Percentiles rank a stretch among this genome's conserved stretches.
Evolutionary conservation across 2,329 filamentous ascomycete species (phyloP).

Genomic region (Aureobasidium sp.): DNA sequence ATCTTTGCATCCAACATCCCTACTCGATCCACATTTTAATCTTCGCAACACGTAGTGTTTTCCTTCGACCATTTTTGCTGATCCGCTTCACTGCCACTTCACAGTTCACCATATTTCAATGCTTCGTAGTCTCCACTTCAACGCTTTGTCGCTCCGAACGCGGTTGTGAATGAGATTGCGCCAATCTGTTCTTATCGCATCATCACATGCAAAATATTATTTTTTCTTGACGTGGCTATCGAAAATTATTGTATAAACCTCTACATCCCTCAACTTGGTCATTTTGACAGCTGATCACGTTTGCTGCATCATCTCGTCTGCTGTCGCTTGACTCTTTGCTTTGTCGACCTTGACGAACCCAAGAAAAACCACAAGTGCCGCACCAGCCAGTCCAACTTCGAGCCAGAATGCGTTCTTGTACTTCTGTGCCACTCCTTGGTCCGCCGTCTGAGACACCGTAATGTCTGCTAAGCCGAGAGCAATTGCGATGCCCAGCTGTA

Average conservation of each 20-base stretch:
- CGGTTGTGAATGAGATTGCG: conserved; percentile 9
- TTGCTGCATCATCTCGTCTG: conserved; percentile 41
- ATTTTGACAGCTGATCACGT: not conserved
- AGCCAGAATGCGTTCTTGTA: conserved; percentile 19
- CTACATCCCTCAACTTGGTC: not conserved
- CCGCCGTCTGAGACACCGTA: conserved; percentile 41
- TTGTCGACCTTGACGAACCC: conserved; percentile 30
- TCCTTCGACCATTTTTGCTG: not conserved
- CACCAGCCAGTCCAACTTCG: conserved; percentile 14
- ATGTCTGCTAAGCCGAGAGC: conserved; percentile 66
- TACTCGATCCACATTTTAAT: conserved; percentile 4
- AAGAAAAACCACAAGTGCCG: conserved; percentile 15
- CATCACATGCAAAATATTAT: not conserved
- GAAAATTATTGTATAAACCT: not conserved
- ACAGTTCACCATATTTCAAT: not conserved
- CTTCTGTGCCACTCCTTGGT: conserved; percentile 14
- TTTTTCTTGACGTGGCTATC: not conserved
- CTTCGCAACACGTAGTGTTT: not conserved
- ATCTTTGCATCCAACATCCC: not conserved
- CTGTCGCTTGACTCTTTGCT: conserved; percentile 51
- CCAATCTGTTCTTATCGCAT: conserved; percentile 6
- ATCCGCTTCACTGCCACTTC: not conserved
- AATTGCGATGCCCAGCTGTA: conserved; percentile 67
- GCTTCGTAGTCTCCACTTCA: not conserved
- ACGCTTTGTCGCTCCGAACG: conserved; percentile 6